These are phyloP conservation scores for Hansenula anomala DNA, from an alignment of 1,139 yeast species.

Conservation along the genomic window DNA sequence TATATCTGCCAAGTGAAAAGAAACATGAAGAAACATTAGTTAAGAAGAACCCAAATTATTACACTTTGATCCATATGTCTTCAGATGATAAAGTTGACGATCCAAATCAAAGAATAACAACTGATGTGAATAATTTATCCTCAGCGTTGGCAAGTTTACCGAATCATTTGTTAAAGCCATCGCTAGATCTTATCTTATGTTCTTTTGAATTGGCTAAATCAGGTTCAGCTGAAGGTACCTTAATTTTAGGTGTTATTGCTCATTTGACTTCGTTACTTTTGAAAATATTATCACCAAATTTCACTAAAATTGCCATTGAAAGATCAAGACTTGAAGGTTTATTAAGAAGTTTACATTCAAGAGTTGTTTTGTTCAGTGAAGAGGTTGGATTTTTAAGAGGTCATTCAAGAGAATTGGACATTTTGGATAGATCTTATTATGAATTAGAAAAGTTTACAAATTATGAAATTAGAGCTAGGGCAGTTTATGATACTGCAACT, in stretches of 20 bases:
- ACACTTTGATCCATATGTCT: constrained; percentile 51
- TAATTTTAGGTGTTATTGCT: constrained; percentile 75
- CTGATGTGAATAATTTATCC: constrained; percentile 74
- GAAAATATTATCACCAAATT: constrained; percentile 82
- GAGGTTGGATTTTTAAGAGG: constrained; percentile 87
- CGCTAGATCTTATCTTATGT: constrained; percentile 75
- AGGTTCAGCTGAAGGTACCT: constrained; percentile 79
- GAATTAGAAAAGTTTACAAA: constrained; percentile 75
- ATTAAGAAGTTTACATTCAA: constrained; percentile 77
- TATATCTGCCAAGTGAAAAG: constrained; percentile 60
- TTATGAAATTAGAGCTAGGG: constrained; percentile 72
- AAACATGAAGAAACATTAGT: constrained; percentile 5
- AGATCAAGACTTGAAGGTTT: constrained; percentile 84
- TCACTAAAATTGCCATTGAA: constrained; percentile 75
- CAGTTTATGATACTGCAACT: constrained; percentile 71
- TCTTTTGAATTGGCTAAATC: constrained; percentile 81
- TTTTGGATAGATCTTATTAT: constrained; percentile 76
- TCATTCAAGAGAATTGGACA: constrained; percentile 72
- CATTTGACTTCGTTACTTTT: constrained; percentile 75
- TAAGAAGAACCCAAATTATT: constrained; percentile 43
- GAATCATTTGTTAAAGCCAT: constrained; percentile 84
- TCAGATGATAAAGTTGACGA: constrained; percentile 58
- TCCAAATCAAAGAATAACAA: constrained; percentile 79
- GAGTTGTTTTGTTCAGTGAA: constrained; percentile 73
- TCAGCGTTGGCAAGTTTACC: constrained; percentile 71